These are phyloP conservation scores for Tephrocybe rancida DNA, from an alignment of 768 basidiomycete species.

Conservation along the genomic window DNA sequence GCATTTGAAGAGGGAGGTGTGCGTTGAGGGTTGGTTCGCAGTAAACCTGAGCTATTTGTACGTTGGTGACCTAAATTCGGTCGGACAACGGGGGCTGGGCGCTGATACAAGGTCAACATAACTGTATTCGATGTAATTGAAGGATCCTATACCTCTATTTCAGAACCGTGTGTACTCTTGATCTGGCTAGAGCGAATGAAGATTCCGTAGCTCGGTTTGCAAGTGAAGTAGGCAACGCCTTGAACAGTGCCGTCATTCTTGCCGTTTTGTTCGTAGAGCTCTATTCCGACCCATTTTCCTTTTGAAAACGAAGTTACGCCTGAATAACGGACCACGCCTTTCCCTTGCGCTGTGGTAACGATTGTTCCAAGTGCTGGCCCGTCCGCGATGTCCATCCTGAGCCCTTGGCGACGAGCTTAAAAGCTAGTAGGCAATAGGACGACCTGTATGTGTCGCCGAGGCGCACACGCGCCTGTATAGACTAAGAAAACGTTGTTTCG, in stretches of 20 bases:
- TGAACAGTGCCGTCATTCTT: constrained; percentile 96
- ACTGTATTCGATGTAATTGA: background rate
- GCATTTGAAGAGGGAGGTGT: constrained; percentile 44
- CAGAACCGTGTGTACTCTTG: constrained; percentile 55
- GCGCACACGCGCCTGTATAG: constrained; percentile 3
- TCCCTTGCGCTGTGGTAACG: constrained; percentile 79
- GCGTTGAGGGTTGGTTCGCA: constrained; percentile 41
- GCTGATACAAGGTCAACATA: constrained; percentile 12
- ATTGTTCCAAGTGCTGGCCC: constrained; percentile 61
- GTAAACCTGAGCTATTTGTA: constrained; percentile 50
- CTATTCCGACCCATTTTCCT: constrained; percentile 96
- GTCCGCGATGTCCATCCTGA: constrained; percentile 15
- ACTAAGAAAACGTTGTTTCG: background rate
- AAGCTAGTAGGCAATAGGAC: background rate
- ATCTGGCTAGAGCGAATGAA: constrained; percentile 90
- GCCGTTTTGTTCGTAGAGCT: constrained; percentile 78
- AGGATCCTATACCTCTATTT: constrained; percentile 30
- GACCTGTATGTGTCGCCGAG: constrained; percentile 4
- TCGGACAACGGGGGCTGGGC: constrained; percentile 30
- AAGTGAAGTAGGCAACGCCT: constrained; percentile 80
- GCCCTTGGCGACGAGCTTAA: background rate
- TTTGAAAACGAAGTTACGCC: constrained; percentile 82
- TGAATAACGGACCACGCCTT: constrained; percentile 84
- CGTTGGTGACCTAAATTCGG: constrained; percentile 57
- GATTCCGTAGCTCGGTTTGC: constrained; percentile 76